phyloP scores from a whole-genome alignment of 2,329 filamentous ascomycete genomes.

The Aspergillus terreus region DNA sequence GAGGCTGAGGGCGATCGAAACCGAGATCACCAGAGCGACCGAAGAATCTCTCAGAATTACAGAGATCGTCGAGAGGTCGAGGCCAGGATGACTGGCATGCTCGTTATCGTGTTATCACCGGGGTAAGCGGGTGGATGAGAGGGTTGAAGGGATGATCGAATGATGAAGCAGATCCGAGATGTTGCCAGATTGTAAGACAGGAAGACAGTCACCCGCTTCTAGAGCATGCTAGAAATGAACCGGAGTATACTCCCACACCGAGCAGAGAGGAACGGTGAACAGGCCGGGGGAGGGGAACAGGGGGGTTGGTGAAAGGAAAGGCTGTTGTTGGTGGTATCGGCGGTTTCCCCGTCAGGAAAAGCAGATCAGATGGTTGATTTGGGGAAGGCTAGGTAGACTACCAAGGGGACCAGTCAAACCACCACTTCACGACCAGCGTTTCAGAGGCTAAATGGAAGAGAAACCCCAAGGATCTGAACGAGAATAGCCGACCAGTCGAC shows the following conservation, averaged over 20 bases:
- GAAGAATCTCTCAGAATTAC: slow-evolving; percentile 19
- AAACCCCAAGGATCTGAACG: not conserved
- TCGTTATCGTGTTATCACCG: slow-evolving; percentile 17
- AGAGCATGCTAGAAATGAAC: not conserved
- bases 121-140: slow-evolving; percentile 7
- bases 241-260: not conserved
- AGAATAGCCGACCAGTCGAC: slow-evolving; percentile 3
- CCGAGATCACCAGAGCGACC: slow-evolving; percentile 18
- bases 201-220: not conserved
- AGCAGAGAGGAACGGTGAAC: not conserved
- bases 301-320: no score
- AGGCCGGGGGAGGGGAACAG: not conserved
- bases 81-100: slow-evolving; percentile 21
- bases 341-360: no score
- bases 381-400: not conserved
- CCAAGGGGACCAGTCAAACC: not conserved
- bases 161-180: not conserved
- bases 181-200: not conserved
- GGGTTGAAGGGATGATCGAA: not conserved
- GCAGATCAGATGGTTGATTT: not conserved
- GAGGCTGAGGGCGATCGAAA: slow-evolving; percentile 4
- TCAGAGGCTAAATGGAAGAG: not conserved
- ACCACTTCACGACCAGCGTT: not conserved
- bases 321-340: no score
- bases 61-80: slow-evolving; percentile 13